Evolutionary conservation across 306 rosid species (phyloP).

Genomic region (Geum urbanum): DNA sequence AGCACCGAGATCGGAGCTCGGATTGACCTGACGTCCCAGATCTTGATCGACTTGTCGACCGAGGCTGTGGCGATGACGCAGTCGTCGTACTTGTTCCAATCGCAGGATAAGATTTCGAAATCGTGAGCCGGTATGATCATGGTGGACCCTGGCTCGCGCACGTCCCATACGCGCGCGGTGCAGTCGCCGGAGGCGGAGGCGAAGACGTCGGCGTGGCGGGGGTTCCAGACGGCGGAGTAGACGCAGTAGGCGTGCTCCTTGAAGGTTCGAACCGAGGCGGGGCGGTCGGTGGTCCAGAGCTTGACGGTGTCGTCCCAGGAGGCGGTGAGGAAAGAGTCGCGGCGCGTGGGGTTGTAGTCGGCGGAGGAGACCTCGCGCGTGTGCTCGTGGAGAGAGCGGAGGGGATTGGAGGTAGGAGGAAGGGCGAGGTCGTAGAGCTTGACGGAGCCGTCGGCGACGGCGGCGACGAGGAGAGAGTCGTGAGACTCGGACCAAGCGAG

Average conservation of each 20-base stretch:
- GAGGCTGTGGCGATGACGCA: constrained; percentile 71
- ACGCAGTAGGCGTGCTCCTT: constrained; percentile 95
- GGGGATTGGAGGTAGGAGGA: constrained; percentile 68
- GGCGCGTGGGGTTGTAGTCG: constrained; percentile 88
- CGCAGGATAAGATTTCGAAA: constrained; percentile 62
- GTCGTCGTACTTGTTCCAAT: constrained; percentile 93
- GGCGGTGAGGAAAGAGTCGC: constrained; percentile 83
- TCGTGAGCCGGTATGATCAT: constrained; percentile 83
- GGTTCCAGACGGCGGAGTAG: constrained; percentile 85
- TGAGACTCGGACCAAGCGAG: constrained; percentile 90
- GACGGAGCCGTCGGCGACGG: constrained; percentile 90
- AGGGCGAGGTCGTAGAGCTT: constrained; percentile 80
- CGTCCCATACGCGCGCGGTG: constrained; percentile 85
- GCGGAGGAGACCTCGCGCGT: constrained; percentile 80
- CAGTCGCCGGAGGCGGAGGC: constrained; percentile 97
- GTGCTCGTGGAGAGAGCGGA: constrained; percentile 88
- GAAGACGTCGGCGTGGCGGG: constrained; percentile 83
- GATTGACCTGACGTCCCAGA: constrained; percentile 76
- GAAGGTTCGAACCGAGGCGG: constrained; percentile 72
- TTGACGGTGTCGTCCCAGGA: constrained; percentile 90
- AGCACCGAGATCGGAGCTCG: constrained; percentile 62
- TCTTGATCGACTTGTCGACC: constrained; percentile 74
- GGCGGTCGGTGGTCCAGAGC: constrained; percentile 86
- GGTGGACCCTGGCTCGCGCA: constrained; percentile 75
- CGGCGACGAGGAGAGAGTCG: constrained; percentile 78